Percentiles rank a stretch among this genome's conserved stretches.
These are phyloP conservation scores for Phallus indusiatus DNA, from an alignment of 768 basidiomycete genomes.

Conservation along the genomic window DNA sequence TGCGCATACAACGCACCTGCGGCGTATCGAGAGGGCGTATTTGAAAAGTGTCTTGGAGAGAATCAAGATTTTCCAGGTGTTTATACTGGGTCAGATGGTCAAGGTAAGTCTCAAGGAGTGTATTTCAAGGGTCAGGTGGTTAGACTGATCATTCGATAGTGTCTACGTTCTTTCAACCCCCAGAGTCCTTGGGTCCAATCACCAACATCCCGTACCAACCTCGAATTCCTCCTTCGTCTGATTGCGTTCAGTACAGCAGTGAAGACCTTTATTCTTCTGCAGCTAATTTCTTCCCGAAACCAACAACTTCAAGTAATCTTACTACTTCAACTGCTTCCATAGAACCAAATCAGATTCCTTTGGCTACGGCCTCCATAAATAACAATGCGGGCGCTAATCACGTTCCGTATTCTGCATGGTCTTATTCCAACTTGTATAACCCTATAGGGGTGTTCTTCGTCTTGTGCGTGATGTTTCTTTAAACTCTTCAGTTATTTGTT, in stretches of 20 bases:
- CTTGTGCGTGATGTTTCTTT: too few species aligned
- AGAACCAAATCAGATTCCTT: neutral
- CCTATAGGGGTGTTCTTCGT: too few species aligned
- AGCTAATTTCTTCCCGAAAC: slow-evolving; percentile 4
- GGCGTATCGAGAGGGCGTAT: slow-evolving; percentile 45
- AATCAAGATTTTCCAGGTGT: slow-evolving; percentile 51
- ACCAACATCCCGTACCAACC: slow-evolving; percentile 35
- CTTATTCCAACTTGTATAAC: too few species aligned
- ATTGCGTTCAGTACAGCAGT: slow-evolving; percentile 31
- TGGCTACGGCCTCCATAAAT: neutral
- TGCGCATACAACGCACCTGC: slow-evolving; percentile 66
- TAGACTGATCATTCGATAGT: slow-evolving; percentile 11
- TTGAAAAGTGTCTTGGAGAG: slow-evolving; percentile 60
- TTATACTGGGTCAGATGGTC: slow-evolving; percentile 31
- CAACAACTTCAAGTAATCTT: neutral
- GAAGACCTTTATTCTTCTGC: slow-evolving; percentile 23
- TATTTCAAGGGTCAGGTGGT: neutral
- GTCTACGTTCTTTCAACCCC: slow-evolving; percentile 37
- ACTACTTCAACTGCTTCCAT: neutral
- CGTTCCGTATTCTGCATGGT: too few species aligned
- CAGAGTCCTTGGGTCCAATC: slow-evolving; percentile 38
- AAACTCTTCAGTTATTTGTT: too few species aligned
- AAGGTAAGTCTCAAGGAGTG: slow-evolving; percentile 8
- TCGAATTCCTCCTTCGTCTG: slow-evolving; percentile 30
- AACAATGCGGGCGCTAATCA: too few species aligned